Base-by-base conservation (phyloP, 441 rosid genomes). In the Biscutella auriculata region DNA sequence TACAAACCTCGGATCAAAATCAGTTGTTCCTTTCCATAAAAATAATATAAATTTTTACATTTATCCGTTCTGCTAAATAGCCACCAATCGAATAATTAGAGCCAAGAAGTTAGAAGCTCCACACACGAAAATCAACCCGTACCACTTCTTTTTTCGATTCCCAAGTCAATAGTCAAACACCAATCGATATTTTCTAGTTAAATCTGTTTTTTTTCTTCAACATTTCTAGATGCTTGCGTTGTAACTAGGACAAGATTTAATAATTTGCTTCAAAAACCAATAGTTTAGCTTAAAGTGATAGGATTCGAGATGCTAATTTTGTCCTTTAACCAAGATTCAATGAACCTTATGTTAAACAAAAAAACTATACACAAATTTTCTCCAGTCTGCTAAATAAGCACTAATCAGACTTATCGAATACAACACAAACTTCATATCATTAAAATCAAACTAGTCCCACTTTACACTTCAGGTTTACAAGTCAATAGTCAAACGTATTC, bases 401-500 rank as follows among this genome's bases (percentile, higher is more conserved):
- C 33, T 8, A 27, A 58, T 35, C 3, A n/a, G n/a, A n/a, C n/a
- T n/a, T n/a, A n/a, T n/a, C n/a, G n/a, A n/a, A n/a, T n/a, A n/a
- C n/a, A n/a, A n/a, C n/a, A n/a, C n/a, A n/a, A n/a, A n/a, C n/a
- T n/a, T n/a, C n/a, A n/a, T n/a, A 27, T 0, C 33, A 45, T 33
- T 40, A 56, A 28, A 25, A 16, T 32, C 58, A n/a, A 57, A 25
- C 37, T 39, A 23, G 5, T 30, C 63, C 69, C 63, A 65, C 37
- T 57, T 65, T 10, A 37, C 11, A 10, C n/a, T 5, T 30, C 30
- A 12, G 4, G 39, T 29, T 32, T n/a, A 13, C 49, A 52, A 67
- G 71, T 67, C 71, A 67, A 67, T 19, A 44, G 55, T 65, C 70
- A 65, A 63, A 11, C 17, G 14, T 54, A 14, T 11, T 12, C n/a